Conservation (phyloP, 148 eudicot species). For the Rhododendron mucronatum region DNA sequence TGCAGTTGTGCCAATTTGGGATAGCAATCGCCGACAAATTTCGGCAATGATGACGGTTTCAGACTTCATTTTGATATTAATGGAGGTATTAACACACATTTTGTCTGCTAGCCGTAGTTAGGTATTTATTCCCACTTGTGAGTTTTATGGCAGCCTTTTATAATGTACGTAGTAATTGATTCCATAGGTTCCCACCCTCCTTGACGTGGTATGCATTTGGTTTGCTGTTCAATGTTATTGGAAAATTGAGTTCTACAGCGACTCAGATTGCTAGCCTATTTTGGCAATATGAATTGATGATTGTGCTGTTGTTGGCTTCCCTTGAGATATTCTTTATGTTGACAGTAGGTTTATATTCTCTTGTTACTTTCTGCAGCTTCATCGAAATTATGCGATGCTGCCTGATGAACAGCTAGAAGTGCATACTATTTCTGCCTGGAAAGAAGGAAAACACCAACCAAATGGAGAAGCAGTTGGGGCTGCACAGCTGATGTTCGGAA, state of each 20-base stretch:
- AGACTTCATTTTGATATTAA: conserved; percentile 35
- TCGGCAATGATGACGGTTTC: conserved; percentile 42
- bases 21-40: conserved; percentile 19
- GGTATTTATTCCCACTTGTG: not conserved
- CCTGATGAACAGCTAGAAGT: conserved; percentile 25
- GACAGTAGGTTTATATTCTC: not conserved
- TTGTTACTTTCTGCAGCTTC: conserved; percentile 30
- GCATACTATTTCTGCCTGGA: conserved; percentile 38
- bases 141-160: not conserved
- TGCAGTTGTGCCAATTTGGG: conserved; percentile 38
- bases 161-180: not conserved
- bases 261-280: not conserved
- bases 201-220: not conserved
- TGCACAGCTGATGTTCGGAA: conserved; percentile 7
- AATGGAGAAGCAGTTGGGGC: conserved; percentile 23
- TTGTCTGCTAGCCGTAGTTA: not conserved
- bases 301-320: not conserved
- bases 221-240: not conserved
- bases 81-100: conserved; percentile 25
- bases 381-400: conserved; percentile 20
- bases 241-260: not conserved
- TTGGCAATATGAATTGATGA: not conserved
- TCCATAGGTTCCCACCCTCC: not conserved
- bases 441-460: conserved; percentile 28
- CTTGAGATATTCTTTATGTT: not conserved